Base-by-base conservation (phyloP, 225 moss, liverwort and hornwort species). In the Straminergon stramineum region DNA sequence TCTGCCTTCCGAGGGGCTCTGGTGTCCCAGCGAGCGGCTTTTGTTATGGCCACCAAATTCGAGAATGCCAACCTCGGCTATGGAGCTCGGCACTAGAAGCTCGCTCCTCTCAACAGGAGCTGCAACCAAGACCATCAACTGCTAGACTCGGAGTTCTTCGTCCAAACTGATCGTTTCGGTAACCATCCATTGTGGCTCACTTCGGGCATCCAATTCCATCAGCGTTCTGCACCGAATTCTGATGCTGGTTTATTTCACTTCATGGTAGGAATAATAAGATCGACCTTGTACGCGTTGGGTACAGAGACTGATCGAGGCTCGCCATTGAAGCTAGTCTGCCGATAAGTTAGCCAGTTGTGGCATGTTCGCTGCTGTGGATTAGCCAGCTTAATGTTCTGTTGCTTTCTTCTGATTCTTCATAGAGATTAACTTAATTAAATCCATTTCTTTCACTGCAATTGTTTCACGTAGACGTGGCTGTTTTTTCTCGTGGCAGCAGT, bases 11-110 rank as follows among this genome's bases (percentile, higher is more conserved):
- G 82, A 39, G 86, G 84, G n/a, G 93, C 95, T 31, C 92, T 96
- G 43, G 88, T 81, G 37, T 96, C 95, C 48, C 91, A 95, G 87
- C 90, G 86, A 43, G 83, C 95, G 11, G 95, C 95, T 19, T 62
- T 75, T 15, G 93, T 70, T 9, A 92, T 88, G 89, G 95, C 94
- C 41, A 45, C 90, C 78, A 92, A 89, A 32, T 95, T 96, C 85
- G 93, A 95, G 88, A 92, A 96, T 28, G 95, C 95, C 56, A 96
- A 96, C 88, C 69, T 84, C 32, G 89, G 66, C 41, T 91, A 91
- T 24, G 89, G 88, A 88, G 11, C 80, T 37, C 90, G 84, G 63
- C 87, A 84, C 75, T 93, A 93, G 84, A 57, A 73, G 12, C 17
- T 82, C 89, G 52, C 76, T 52, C 34, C 78, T 37, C 51, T 35